Percentiles rank a stretch among this genome's conserved stretches.
phyloP scores from a whole-genome alignment of 108 stramenopile genomes.

The Pseudonitzschia delicatissima region DNA sequence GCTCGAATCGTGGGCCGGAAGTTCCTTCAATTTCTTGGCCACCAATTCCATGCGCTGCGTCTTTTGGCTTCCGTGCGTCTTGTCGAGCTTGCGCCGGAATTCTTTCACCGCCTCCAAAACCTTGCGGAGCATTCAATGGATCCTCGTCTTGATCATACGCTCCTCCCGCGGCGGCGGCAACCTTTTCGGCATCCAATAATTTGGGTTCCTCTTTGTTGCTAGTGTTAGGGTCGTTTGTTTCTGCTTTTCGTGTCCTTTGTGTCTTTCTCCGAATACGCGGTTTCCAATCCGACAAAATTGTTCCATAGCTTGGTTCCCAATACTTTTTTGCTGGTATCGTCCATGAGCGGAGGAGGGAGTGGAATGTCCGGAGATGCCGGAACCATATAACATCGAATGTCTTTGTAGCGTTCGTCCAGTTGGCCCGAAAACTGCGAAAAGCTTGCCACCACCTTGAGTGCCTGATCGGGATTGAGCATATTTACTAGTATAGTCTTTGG shows the following conservation, averaged over 20 bases:
- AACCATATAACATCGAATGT: conserved; percentile 42
- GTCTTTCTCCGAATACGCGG: not conserved
- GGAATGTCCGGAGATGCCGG: conserved; percentile 42
- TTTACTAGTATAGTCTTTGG: conserved; percentile 34
- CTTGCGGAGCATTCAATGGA: conserved; percentile 74
- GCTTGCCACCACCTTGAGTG: conserved; percentile 37
- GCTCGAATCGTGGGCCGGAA: conserved; percentile 32
- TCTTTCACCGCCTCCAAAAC: conserved; percentile 72
- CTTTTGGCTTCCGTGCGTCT: conserved; percentile 46
- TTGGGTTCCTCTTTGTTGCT: conserved; percentile 6
- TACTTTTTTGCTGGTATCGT: conserved; percentile 20
- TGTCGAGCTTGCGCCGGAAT: conserved; percentile 63
- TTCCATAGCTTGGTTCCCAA: conserved; percentile 32
- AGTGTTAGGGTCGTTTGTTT: not conserved
- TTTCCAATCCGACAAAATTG: conserved; percentile 23
- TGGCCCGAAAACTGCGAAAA: conserved; percentile 23
- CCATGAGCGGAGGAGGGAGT: conserved; percentile 37
- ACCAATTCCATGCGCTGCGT: conserved; percentile 57
- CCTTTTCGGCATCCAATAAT: conserved; percentile 26
- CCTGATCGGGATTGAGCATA: conserved; percentile 49
- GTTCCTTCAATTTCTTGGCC: conserved; percentile 46
- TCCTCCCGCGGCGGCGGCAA: conserved; percentile 42
- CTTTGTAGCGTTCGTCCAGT: conserved; percentile 24
- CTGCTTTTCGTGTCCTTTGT: not conserved
- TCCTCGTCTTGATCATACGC: conserved; percentile 78